phyloP scores from a whole-genome alignment of 805 yeast genomes.

The Starmerella roubikii region DNA sequence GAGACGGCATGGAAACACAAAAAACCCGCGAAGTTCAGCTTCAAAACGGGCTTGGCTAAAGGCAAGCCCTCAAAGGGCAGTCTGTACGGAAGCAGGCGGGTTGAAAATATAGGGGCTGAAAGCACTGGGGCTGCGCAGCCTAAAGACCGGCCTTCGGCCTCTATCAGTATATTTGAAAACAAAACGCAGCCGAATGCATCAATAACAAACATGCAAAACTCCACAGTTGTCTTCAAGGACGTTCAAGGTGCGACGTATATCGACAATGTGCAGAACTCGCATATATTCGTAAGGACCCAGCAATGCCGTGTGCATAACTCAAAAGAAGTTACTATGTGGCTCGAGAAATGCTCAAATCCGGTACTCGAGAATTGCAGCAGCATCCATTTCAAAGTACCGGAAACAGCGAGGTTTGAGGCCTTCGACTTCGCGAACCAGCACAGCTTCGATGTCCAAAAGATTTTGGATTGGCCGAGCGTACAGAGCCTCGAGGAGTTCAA shows the following conservation, averaged over 20 bases:
- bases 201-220: conserved; percentile 12
- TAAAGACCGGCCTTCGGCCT: not conserved
- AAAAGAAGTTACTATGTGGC: conserved; percentile 9
- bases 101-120: too few species aligned
- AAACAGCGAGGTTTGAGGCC: conserved; percentile 9
- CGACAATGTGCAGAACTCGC: conserved; percentile 12
- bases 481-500: conserved; percentile 1
- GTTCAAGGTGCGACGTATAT: conserved; percentile 20
- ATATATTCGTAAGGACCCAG: conserved; percentile 17
- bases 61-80: not conserved
- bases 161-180: not conserved
- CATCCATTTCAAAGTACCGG: conserved; percentile 18
- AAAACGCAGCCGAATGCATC: conserved; percentile 3
- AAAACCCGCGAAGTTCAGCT: conserved; percentile 7
- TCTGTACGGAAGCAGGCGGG: too few species aligned
- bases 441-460: conserved; percentile 1
- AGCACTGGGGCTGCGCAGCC: too few species aligned
- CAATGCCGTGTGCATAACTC: conserved; percentile 24
- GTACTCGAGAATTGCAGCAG: conserved; percentile 20
- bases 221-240: conserved; percentile 13
- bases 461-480: not conserved
- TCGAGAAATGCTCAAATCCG: conserved; percentile 23
- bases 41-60: conserved; percentile 2
- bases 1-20: conserved; percentile 4
- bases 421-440: conserved; percentile 20